Evolutionary conservation across 1,139 yeast genomes (phyloP).

Genomic region (Geotrichum carabidarum): DNA sequence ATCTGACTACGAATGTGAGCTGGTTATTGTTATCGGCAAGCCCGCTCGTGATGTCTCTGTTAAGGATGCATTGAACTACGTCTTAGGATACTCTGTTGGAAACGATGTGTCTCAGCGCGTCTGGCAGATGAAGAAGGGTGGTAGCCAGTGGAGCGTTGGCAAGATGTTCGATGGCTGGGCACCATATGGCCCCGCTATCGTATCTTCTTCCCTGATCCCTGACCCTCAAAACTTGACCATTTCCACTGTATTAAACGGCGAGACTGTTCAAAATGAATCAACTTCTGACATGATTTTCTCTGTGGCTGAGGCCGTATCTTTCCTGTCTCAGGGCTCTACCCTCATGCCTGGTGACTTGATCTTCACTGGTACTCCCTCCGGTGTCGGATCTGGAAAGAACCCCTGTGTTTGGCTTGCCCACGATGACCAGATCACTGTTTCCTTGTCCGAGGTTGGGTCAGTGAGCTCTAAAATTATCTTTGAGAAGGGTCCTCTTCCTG

Average conservation of each 20-base stretch:
- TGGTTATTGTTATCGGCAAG: slow-evolving; percentile 52
- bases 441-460: slow-evolving; percentile 44
- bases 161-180: slow-evolving; percentile 55
- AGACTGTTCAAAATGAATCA: slow-evolving; percentile 42
- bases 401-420: slow-evolving; percentile 43
- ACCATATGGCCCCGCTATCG: slow-evolving; percentile 51
- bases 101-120: slow-evolving; percentile 53
- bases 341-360: slow-evolving; percentile 48
- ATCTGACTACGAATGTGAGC: slow-evolving; percentile 53
- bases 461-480: slow-evolving; percentile 40
- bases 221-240: slow-evolving; percentile 38
- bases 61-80: slow-evolving; percentile 45
- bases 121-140: slow-evolving; percentile 47
- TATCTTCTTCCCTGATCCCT: slow-evolving; percentile 36
- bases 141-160: slow-evolving; percentile 49
- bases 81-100: slow-evolving; percentile 50
- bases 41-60: slow-evolving; percentile 43
- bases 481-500: slow-evolving; percentile 23
- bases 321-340: slow-evolving; percentile 50
- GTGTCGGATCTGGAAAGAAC: slow-evolving; percentile 48
- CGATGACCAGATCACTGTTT: slow-evolving; percentile 45
- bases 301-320: slow-evolving; percentile 45
- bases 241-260: slow-evolving; percentile 43
- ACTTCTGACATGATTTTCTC: slow-evolving; percentile 49
- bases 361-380: slow-evolving; percentile 52